Evolutionary conservation across 2,329 filamentous ascomycete species (phyloP).

Genomic region (Penicillium decumbens): DNA sequence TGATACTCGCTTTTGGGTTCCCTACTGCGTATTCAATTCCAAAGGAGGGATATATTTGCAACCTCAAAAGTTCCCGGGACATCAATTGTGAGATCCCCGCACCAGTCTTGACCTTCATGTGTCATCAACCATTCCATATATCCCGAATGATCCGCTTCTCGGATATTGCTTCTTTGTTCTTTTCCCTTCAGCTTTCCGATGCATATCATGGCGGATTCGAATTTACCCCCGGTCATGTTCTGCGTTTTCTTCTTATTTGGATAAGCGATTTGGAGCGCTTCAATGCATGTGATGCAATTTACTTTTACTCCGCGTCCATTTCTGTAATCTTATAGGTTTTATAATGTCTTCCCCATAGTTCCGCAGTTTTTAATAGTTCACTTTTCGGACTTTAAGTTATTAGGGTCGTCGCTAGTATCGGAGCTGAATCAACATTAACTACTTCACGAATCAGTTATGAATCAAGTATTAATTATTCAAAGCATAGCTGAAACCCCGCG

Average conservation of each 20-base stretch:
- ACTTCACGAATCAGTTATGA: background rate
- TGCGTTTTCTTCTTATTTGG: constrained; percentile 1
- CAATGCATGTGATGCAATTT: constrained; percentile 8
- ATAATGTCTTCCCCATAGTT: background rate
- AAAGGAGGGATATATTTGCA: background rate
- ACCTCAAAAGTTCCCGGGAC: background rate
- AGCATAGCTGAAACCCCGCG: background rate
- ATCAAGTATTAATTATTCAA: background rate
- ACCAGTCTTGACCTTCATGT: background rate
- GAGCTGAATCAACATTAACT: background rate
- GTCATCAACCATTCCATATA: constrained; percentile 1
- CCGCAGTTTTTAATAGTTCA: no score
- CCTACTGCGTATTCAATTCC: background rate
- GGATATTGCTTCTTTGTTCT: constrained; percentile 3
- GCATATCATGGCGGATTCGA: constrained; percentile 16
- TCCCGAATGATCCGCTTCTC: constrained; percentile 2
- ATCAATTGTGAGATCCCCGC: background rate
- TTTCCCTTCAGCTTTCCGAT: constrained; percentile 6
- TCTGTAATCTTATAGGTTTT: background rate
- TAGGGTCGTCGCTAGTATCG: background rate
- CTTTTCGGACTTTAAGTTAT: no score
- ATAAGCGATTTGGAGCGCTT: constrained; percentile 8
- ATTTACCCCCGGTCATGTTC: constrained; percentile 3
- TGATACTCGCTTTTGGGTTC: background rate
- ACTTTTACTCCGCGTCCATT: background rate